Evolutionary conservation across 2,329 filamentous ascomycete species (phyloP).

Genomic region (Ramularia endophylla): DNA sequence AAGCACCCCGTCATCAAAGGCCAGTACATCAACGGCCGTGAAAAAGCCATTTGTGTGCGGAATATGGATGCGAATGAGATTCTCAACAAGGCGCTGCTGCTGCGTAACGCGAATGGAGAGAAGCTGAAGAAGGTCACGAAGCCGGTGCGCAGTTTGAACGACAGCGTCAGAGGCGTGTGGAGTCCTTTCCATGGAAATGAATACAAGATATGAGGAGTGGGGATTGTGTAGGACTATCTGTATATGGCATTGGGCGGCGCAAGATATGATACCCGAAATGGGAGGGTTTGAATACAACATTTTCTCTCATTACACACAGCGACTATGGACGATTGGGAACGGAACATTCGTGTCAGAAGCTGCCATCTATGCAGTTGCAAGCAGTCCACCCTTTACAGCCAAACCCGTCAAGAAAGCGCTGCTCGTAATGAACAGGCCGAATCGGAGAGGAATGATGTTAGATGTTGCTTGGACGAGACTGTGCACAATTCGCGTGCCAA

Average conservation of each 20-base stretch:
- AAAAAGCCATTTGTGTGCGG: slow-evolving; percentile 81
- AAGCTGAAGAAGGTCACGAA: slow-evolving; percentile 58
- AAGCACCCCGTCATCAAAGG: slow-evolving; percentile 86
- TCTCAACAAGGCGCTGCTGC: slow-evolving; percentile 66
- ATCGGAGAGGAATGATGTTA: slow-evolving; percentile 29
- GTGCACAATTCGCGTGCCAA: slow-evolving; percentile 36
- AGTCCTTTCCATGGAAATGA: slow-evolving; percentile 56
- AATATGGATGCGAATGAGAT: slow-evolving; percentile 80
- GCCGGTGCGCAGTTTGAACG: slow-evolving; percentile 56
- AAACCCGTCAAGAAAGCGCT: slow-evolving; percentile 5
- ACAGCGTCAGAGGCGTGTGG: slow-evolving; percentile 61
- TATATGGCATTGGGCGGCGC: slow-evolving; percentile 9
- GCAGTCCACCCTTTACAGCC: slow-evolving; percentile 3
- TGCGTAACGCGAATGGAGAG: slow-evolving; percentile 70
- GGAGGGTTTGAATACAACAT: slow-evolving; percentile 3
- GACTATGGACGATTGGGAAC: too few species aligned
- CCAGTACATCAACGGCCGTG: slow-evolving; percentile 84
- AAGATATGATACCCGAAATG: slow-evolving; percentile 4
- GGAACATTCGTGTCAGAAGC: too few species aligned
- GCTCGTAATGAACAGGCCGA: slow-evolving; percentile 3
- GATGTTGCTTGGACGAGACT: slow-evolving; percentile 35
- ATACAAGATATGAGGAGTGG: slow-evolving; percentile 40
- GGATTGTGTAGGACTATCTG: not conserved
- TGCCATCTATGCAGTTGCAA: too few species aligned
- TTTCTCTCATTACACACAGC: not conserved